A percentile compares a stretch with the other conserved stretches of the same genome.
Evolutionary conservation across 1,284 basidiomycete species (phyloP).

Genomic region (Gymnopus androsaceus): DNA sequence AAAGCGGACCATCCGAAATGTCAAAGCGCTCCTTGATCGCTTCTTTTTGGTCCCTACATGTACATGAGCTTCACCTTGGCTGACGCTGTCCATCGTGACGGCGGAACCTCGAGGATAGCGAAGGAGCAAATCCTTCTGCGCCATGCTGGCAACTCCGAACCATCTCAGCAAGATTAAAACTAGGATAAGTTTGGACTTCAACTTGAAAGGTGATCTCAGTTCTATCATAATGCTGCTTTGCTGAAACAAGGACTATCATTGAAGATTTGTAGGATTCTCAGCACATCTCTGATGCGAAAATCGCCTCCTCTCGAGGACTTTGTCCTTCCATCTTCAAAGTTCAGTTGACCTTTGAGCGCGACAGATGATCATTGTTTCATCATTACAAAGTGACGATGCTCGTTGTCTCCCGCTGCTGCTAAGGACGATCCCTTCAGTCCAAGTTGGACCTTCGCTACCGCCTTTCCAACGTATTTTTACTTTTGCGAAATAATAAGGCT

Average conservation of each 20-base stretch:
- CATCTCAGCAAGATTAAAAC: too few relatives aligned
- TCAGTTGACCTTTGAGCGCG: background rate
- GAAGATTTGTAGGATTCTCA: background rate
- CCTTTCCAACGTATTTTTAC: background rate
- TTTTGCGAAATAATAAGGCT: background rate
- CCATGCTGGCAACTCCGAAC: too few relatives aligned
- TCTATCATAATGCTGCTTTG: background rate
- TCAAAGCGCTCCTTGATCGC: too few relatives aligned
- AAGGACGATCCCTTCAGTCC: background rate
- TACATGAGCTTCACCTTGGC: too few relatives aligned
- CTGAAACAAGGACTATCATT: background rate
- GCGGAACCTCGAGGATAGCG: too few relatives aligned
- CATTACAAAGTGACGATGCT: background rate
- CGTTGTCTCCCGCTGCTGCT: background rate
- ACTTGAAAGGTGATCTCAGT: background rate
- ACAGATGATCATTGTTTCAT: conserved; percentile 1
- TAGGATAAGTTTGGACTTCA: too few relatives aligned
- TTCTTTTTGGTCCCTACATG: too few relatives aligned
- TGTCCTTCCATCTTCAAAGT: background rate
- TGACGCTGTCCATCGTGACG: too few relatives aligned
- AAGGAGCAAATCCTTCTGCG: too few relatives aligned
- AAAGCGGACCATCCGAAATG: too few relatives aligned
- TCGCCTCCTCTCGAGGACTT: background rate
- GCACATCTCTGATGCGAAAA: background rate
- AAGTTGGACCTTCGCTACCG: background rate